A percentile compares a stretch with the other conserved stretches of the same genome.
Conservation (phyloP, 805 yeast genomes). For the Lipomyces sp. region DNA sequence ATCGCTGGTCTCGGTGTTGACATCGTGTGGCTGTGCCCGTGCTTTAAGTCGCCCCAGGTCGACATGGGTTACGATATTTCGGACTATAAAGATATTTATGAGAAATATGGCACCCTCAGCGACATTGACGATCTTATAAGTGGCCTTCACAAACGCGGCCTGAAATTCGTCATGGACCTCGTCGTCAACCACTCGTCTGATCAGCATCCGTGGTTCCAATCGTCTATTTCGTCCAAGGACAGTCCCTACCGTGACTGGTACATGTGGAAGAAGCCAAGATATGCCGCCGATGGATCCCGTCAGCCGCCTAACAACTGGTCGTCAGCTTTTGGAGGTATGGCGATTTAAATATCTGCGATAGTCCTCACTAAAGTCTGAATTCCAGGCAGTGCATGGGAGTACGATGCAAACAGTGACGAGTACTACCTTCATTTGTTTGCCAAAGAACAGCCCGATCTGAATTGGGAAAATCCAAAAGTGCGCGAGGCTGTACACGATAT, state of each 20-base stretch:
- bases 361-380: neutral
- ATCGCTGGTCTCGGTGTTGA: conserved; percentile 57
- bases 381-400: conserved; percentile 56
- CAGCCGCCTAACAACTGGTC: conserved; percentile 65
- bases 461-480: conserved; percentile 60
- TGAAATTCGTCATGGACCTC: conserved; percentile 60
- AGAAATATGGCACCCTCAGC: conserved; percentile 58
- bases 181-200: conserved; percentile 64
- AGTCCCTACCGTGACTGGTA: conserved; percentile 68
- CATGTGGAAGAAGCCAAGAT: conserved; percentile 59
- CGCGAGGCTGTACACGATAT: conserved; percentile 54
- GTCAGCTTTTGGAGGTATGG: conserved; percentile 48
- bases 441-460: conserved; percentile 62
- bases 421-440: conserved; percentile 63
- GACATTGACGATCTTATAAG: conserved; percentile 57
- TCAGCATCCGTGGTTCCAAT: conserved; percentile 62
- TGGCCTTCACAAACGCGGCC: conserved; percentile 56
- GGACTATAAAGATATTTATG: conserved; percentile 59
- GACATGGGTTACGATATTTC: conserved; percentile 69
- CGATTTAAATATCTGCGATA: neutral
- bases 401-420: conserved; percentile 59
- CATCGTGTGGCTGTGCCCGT: conserved; percentile 63
- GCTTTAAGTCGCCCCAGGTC: conserved; percentile 63
- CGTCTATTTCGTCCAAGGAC: conserved; percentile 55
- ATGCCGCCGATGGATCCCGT: conserved; percentile 53